Evolutionary conservation across 768 basidiomycete species (phyloP).

Genomic region (Termitomyces sp.): DNA sequence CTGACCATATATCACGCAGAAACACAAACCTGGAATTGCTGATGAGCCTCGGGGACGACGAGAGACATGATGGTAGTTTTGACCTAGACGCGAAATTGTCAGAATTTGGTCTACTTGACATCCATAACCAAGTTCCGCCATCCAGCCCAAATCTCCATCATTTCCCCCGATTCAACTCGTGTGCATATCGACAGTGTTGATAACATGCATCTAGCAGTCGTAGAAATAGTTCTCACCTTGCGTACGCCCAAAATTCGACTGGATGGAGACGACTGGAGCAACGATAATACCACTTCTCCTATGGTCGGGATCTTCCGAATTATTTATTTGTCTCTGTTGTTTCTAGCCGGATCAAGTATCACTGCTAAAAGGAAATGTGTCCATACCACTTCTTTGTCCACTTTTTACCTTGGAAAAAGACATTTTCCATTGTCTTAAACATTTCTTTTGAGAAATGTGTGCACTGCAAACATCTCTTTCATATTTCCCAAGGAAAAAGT

Average conservation of each 20-base stretch:
- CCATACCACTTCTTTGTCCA: no score
- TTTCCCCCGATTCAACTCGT: constrained; percentile 3
- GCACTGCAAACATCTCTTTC: no score
- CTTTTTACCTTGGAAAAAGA: no score
- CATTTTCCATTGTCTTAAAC: no score
- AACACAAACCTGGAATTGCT: constrained; percentile 82
- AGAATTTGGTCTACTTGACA: constrained; percentile 16
- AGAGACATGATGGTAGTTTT: constrained; percentile 72
- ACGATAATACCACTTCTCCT: not conserved
- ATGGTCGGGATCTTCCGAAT: constrained; percentile 15
- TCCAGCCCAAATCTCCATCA: constrained; percentile 15
- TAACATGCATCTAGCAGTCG: not conserved
- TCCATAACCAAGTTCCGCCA: constrained; percentile 13
- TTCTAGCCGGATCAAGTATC: no score
- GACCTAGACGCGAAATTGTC: constrained; percentile 17
- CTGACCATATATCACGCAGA: not conserved
- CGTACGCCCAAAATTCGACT: constrained; percentile 11
- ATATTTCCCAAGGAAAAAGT: no score
- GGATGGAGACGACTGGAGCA: constrained; percentile 10
- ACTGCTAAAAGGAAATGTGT: no score
- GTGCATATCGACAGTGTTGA: not conserved
- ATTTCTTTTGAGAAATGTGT: no score
- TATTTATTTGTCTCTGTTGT: constrained; percentile 8
- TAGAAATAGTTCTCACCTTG: constrained; percentile 15
- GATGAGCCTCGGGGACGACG: constrained; percentile 91